Percentiles rank a stretch among this genome's conserved stretches.
phyloP scores from a whole-genome alignment of 805 yeast genomes.

The Priceomyces haplophilus region DNA sequence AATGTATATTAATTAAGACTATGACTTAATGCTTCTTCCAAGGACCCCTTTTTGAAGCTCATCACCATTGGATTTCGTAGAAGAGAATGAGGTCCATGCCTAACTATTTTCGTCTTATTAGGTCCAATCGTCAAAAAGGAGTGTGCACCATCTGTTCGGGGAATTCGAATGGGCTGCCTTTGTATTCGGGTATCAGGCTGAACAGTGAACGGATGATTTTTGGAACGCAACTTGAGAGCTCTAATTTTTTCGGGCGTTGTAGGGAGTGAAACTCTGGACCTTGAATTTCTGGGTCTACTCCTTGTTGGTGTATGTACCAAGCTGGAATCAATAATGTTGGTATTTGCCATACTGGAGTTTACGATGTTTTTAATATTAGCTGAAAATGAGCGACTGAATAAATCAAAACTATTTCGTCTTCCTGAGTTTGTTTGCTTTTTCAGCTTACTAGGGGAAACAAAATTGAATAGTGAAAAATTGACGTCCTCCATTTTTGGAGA shows the following conservation, averaged over 20 bases:
- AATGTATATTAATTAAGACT: slow-evolving; percentile 10
- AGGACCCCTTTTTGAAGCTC: slow-evolving; percentile 46
- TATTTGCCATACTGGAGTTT: slow-evolving; percentile 18
- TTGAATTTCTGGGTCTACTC: slow-evolving; percentile 3
- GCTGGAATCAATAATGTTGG: slow-evolving; percentile 16
- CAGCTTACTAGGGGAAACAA: slow-evolving; percentile 16
- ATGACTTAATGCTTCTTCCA: slow-evolving; percentile 42
- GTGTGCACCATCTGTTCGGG: slow-evolving; percentile 32
- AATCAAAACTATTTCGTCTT: slow-evolving; percentile 19
- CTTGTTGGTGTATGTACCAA: slow-evolving; percentile 4
- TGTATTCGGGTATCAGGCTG: slow-evolving; percentile 28
- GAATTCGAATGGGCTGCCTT: slow-evolving; percentile 27
- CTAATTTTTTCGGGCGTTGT: slow-evolving; percentile 14
- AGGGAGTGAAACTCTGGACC: slow-evolving; percentile 2
- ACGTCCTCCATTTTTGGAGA: slow-evolving; percentile 7
- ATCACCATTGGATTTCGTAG: slow-evolving; percentile 34
- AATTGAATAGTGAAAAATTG: slow-evolving; percentile 16
- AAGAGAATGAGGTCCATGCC: slow-evolving; percentile 43
- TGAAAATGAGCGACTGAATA: slow-evolving; percentile 27
- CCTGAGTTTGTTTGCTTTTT: slow-evolving; percentile 1
- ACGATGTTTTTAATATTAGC: slow-evolving; percentile 27
- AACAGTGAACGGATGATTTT: slow-evolving; percentile 21
- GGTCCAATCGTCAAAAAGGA: slow-evolving; percentile 42
- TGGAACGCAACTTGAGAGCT: slow-evolving; percentile 8
- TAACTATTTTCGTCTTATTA: slow-evolving; percentile 37